phyloP scores from a whole-genome alignment of 2,329 filamentous ascomycete species.

The Sordariomycetes sp. region DNA sequence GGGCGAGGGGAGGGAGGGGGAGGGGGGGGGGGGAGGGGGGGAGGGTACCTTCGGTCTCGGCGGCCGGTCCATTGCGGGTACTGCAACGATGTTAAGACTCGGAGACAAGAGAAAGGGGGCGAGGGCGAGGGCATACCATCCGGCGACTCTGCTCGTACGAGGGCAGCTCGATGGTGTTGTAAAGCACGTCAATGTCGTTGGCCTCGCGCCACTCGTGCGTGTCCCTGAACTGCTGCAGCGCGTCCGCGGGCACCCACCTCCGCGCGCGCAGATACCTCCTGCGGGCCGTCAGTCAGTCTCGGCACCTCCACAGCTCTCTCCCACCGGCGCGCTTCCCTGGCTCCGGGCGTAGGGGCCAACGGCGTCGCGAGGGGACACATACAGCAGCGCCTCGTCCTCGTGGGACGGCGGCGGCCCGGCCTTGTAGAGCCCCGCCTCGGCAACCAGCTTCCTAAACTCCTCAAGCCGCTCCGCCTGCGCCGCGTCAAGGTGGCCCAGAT shows the following conservation, averaged over 20 bases:
- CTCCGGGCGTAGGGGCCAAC: no score
- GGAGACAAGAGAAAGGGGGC: slow-evolving; percentile 2
- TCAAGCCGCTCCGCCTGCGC: slow-evolving; percentile 54
- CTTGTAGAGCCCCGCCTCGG: slow-evolving; percentile 51
- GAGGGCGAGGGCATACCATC: slow-evolving; percentile 36
- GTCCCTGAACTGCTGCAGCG: slow-evolving; percentile 71
- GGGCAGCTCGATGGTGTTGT: slow-evolving; percentile 73
- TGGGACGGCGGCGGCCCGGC: slow-evolving; percentile 46
- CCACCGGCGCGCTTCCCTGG: no score
- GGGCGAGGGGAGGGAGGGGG: neutral
- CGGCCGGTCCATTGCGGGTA: slow-evolving; percentile 94
- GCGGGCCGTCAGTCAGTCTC: slow-evolving; percentile 8
- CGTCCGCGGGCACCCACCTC: slow-evolving; percentile 65
- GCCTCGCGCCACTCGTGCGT: slow-evolving; percentile 79
- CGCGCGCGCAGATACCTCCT: slow-evolving; percentile 80
- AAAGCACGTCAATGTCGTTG: slow-evolving; percentile 66
- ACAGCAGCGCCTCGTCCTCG: slow-evolving; percentile 63
- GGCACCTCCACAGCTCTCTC: neutral
- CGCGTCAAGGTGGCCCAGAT: slow-evolving; percentile 62
- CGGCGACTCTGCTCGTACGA: slow-evolving; percentile 70
- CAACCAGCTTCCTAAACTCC: slow-evolving; percentile 58
- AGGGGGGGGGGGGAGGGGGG: neutral
- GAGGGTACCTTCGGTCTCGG: slow-evolving; percentile 45
- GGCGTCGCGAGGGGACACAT: slow-evolving; percentile 16
- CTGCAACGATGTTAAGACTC: slow-evolving; percentile 24